These are phyloP conservation scores for Mortierella sp. DNA, from an alignment of 371 early-diverging fungal genomes.

Conservation along the genomic window DNA sequence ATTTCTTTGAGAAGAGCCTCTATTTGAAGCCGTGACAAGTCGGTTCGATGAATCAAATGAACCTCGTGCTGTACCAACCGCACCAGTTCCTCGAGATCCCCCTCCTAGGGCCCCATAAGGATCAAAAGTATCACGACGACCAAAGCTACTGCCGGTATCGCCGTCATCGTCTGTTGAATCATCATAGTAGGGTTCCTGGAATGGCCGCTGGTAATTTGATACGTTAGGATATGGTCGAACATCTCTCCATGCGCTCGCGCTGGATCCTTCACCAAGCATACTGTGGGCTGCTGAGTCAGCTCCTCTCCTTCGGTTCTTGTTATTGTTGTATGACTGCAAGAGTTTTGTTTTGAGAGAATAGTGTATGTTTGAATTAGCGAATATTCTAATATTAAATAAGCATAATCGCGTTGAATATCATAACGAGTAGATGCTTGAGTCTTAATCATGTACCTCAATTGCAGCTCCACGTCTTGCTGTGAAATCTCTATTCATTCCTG, in stretches of 20 bases:
- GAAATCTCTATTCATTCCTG: slow-evolving; percentile 47
- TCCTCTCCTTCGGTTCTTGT: slow-evolving; percentile 47
- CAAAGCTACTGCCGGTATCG: slow-evolving; percentile 25
- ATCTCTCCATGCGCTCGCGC: slow-evolving; percentile 52
- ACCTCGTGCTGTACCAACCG: background rate
- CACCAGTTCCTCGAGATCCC: slow-evolving; percentile 3
- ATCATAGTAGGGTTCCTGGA: slow-evolving; percentile 48
- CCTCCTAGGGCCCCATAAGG: slow-evolving; percentile 6
- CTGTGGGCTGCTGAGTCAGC: slow-evolving; percentile 25
- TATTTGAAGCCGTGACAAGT: slow-evolving; percentile 9
- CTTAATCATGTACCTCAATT: slow-evolving; percentile 25
- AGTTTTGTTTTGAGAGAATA: too few species aligned
- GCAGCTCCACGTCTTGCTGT: slow-evolving; percentile 48
- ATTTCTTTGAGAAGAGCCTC: slow-evolving; percentile 22
- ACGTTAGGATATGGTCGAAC: slow-evolving; percentile 36
- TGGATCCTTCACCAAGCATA: slow-evolving; percentile 50
- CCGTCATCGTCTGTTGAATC: slow-evolving; percentile 53
- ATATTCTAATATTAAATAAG: background rate
- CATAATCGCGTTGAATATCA: background rate
- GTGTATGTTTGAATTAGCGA: background rate
- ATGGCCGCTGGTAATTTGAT: slow-evolving; percentile 20
- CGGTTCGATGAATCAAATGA: slow-evolving; percentile 14
- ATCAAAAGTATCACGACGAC: slow-evolving; percentile 23
- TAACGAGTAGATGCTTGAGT: background rate
- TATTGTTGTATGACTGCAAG: slow-evolving; percentile 32